Conservation (phyloP, 2,329 filamentous ascomycete genomes). For the Ophiocordyceps camponoti-leonardi region DNA sequence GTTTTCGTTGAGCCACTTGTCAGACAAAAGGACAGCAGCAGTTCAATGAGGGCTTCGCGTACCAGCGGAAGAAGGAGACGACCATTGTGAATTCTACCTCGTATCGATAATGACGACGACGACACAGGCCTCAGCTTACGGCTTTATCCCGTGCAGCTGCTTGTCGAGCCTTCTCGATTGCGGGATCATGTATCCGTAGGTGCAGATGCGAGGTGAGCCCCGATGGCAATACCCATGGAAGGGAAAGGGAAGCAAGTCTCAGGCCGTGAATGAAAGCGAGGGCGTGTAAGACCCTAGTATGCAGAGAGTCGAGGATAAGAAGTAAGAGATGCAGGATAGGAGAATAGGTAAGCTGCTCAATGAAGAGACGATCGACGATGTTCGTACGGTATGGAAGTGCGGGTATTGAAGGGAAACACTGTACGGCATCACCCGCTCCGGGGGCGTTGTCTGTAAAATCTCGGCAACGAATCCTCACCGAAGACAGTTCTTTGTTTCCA, state of each 20-base stretch:
- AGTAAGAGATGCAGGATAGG: too few relatives aligned
- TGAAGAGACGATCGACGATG: too few relatives aligned
- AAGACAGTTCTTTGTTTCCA: too few relatives aligned
- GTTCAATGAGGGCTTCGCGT: neutral
- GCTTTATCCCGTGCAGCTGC: neutral
- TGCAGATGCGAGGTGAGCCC: neutral
- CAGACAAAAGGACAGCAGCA: neutral
- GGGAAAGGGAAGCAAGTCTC: neutral
- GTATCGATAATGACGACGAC: neutral
- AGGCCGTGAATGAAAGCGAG: neutral
- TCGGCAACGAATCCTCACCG: too few relatives aligned
- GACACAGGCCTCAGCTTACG: neutral
- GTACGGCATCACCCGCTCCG: too few relatives aligned
- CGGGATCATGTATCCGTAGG: neutral
- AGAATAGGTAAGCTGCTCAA: too few relatives aligned
- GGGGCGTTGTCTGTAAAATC: too few relatives aligned
- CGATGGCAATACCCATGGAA: neutral
- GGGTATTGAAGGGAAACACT: too few relatives aligned
- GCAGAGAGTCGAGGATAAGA: too few relatives aligned
- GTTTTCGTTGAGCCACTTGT: neutral
- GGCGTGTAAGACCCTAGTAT: neutral
- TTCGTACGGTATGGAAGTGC: too few relatives aligned
- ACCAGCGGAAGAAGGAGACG: conserved; percentile 15
- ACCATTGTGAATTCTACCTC: conserved; percentile 2
- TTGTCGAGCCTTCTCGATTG: neutral